phyloP scores from a whole-genome alignment of 495 filamentous ascomycete species.

The Neurospora cerealis region DNA sequence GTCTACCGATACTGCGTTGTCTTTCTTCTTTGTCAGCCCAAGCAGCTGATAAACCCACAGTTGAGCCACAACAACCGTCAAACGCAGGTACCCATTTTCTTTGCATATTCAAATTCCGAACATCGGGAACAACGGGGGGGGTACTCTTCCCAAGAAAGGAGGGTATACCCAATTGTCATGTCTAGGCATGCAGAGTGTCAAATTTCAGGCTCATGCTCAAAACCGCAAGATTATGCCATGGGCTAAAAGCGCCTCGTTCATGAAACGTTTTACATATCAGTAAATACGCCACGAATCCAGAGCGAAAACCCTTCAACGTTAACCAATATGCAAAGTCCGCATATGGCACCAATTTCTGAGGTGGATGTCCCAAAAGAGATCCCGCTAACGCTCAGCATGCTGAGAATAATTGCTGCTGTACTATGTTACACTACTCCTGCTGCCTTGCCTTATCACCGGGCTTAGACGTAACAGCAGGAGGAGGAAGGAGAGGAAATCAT shows the following conservation, averaged over 20 bases:
- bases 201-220: not conserved
- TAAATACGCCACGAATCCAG: not conserved
- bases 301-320: not conserved
- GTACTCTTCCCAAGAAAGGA: not conserved
- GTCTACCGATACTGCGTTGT: not conserved
- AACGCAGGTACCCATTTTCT: not conserved
- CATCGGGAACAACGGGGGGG: not conserved
- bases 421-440: not conserved
- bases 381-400: not conserved
- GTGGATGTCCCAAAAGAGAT: not conserved
- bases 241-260: not conserved
- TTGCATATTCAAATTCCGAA: not conserved
- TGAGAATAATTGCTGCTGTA: not conserved
- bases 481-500: not conserved
- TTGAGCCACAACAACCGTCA: not conserved
- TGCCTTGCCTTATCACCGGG: not conserved
- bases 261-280: not conserved
- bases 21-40: not conserved
- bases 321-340: not conserved
- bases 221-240: too few species aligned
- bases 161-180: not conserved
- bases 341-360: not conserved
- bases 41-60: not conserved
- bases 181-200: not conserved
- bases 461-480: not conserved